Base-by-base conservation (phyloP, 1,139 yeast genomes). In the Taiozyma sp. region DNA sequence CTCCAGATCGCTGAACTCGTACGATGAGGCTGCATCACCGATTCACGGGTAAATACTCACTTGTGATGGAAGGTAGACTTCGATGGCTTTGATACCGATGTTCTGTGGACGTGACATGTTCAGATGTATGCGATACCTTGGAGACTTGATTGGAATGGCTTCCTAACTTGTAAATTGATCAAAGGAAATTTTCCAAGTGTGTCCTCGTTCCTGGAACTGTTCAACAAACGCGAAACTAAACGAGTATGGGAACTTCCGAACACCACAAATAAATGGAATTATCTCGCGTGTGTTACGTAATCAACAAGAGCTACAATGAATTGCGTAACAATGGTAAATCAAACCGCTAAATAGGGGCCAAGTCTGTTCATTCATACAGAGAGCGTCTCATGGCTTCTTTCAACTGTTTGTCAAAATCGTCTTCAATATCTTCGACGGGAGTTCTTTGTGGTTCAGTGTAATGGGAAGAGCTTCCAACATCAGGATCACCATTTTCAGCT, bases 61-160 rank as follows among this genome's bases (percentile, higher is more conserved):
- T 68, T 78, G 83, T 40, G 80, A 77, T 45, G 99, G 99, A 66
- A 91, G 77, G 74, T 93, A 95, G 52, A 90, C 79, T 73, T 93
- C 97, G 63, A 93, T 81, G 69, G 95, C 99, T 71, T 93, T 93
- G 74, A 93, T 93, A 75, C 99, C 99, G 65, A 93, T 80, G 77
- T 93, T 92, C 68, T 80, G 80, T 51, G 93, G 88, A 48, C 64
- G 64, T 34, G 57, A 54, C 62, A 59, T 58, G 29, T 30, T 48
- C 24, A 8, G 8, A 19, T 16, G 14, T 30, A n/a, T 32, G 43
- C 10, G 14, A 34, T 43, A 19, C 34, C 39, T 23, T 23, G 27
- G 14, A 34, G 23, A 29, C n/a, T 29, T 16, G 24, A 16, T 12
- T 22, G 24, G 29, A 30, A 32, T 22, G 34, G 40, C 39, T 34